Evolutionary conservation across 2,329 filamentous ascomycete species (phyloP), one percentile per base, ranked within the genome.

Genomic region (Fusarium nodosum): DNA sequence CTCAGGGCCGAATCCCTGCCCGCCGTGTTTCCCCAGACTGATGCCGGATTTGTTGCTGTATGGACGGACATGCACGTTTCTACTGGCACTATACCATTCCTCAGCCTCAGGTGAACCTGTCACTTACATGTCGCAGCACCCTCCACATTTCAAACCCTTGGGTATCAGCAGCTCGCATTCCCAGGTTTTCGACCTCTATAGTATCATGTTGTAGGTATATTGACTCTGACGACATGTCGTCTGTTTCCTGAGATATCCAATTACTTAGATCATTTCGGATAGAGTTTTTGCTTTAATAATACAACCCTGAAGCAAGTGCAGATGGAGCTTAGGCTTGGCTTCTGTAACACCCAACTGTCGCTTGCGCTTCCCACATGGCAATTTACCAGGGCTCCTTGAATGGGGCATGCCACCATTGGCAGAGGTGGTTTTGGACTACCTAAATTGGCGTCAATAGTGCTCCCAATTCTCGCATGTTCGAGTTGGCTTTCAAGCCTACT

Each of bases 21-120:
- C 24, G 26, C 34, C 55, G 56, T 69, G 66, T 63, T 69, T 69
- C 66, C 61, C 66, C 48, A 63, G 66, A 68, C 60, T 52, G 48
- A 66, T 63, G 48, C 50, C 66, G 39, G 47, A 39, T 39, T 39
- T 39, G 42, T 52, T 41, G 34, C n/a, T 52, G 34, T 52, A 41
- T 24, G 24, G 48, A 18, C 48, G 48, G 48, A 28, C 39, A 52
- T 52, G 34, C 24, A 52, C 24, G 48, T 11, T n/a, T 50, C 20
- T 50, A n/a, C 46, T 55, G 15, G 20, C 34, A 51, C 38, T 54
- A 36, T n/a, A 20, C 15, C 41, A 46, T 47, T 71, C 60, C 67
- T 69, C 56, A 69, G 72, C 64, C 65, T 74, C 72, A 74, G 72
- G 71, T 72, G 71, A 74, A 71, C 72, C 71, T 73, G 69, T 60